These are phyloP conservation scores for Cercospora sesami DNA, from an alignment of 2,329 filamentous ascomycete species.

Conservation along the genomic window DNA sequence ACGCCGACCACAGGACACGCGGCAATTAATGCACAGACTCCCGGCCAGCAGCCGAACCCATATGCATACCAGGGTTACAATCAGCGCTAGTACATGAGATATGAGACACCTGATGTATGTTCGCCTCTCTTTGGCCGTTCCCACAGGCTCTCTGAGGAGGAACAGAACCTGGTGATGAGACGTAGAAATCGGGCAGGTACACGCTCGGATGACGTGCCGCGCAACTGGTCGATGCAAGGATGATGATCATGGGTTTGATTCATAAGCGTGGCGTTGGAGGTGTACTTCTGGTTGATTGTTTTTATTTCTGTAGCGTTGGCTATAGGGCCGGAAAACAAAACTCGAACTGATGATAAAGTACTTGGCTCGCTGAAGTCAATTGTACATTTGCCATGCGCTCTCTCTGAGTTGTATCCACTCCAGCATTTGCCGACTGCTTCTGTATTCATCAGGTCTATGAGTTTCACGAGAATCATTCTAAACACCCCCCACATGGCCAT, in stretches of 20 bases:
- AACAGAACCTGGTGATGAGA: not conserved
- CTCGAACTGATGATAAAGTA: not conserved
- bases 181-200: not conserved
- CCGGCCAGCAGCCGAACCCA: conserved; percentile 17
- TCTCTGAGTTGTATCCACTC: not conserved
- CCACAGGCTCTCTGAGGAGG: not conserved
- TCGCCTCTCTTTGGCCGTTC: not conserved
- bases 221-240: not conserved
- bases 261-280: conserved; percentile 4
- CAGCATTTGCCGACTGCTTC: not conserved
- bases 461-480: not conserved
- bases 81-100: not conserved
- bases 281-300: not conserved
- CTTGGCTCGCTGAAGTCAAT: not conserved
- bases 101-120: not conserved
- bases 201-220: not conserved
- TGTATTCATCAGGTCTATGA: not conserved
- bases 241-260: conserved; percentile 2
- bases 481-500: not conserved
- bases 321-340: not conserved
- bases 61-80: conserved; percentile 22
- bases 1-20: conserved; percentile 28
- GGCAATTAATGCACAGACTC: conserved; percentile 25
- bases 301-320: not conserved
- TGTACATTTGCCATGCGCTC: not conserved